phyloP scores from a whole-genome alignment of 108 stramenopile species.

The Pelagomonas calceolata region DNA sequence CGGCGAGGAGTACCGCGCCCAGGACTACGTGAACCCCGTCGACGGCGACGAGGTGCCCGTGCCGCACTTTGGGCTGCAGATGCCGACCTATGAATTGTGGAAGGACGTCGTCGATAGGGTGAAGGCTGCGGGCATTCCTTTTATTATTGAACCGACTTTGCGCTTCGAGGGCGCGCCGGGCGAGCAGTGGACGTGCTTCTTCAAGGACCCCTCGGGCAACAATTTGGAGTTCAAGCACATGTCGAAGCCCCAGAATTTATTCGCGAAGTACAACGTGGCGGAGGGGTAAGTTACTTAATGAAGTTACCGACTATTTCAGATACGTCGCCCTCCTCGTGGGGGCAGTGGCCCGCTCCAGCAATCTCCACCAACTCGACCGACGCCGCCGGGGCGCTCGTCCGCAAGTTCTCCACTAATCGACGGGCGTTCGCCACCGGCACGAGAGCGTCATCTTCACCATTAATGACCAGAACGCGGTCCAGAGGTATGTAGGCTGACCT shows the following conservation, averaged over 20 bases:
- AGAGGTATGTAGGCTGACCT: too few relatives aligned
- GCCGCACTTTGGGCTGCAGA: slow-evolving; percentile 81
- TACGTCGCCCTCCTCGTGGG: slow-evolving; percentile 1
- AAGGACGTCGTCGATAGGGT: slow-evolving; percentile 69
- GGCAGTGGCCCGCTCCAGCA: background rate
- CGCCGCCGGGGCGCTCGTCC: too few relatives aligned
- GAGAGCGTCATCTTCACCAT: background rate
- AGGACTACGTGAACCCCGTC: slow-evolving; percentile 92
- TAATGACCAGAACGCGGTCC: background rate
- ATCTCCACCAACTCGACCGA: background rate
- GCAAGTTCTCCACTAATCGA: background rate
- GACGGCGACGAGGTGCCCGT: slow-evolving; percentile 98
- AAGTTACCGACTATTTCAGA: too few relatives aligned
- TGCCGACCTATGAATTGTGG: slow-evolving; percentile 53
- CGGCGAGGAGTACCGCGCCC: slow-evolving; percentile 73
- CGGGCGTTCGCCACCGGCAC: background rate
- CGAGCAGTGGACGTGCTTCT: slow-evolving; percentile 95
- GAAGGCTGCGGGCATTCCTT: slow-evolving; percentile 48
- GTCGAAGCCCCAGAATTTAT: slow-evolving; percentile 81
- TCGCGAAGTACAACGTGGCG: slow-evolving; percentile 84
- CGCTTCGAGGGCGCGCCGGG: slow-evolving; percentile 83
- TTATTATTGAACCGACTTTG: slow-evolving; percentile 86
- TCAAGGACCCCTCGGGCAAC: slow-evolving; percentile 87
- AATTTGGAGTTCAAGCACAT: slow-evolving; percentile 97
- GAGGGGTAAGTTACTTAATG: slow-evolving; percentile 31